Conservation (phyloP, 495 filamentous ascomycete species). For the Cercophora scortea region DNA sequence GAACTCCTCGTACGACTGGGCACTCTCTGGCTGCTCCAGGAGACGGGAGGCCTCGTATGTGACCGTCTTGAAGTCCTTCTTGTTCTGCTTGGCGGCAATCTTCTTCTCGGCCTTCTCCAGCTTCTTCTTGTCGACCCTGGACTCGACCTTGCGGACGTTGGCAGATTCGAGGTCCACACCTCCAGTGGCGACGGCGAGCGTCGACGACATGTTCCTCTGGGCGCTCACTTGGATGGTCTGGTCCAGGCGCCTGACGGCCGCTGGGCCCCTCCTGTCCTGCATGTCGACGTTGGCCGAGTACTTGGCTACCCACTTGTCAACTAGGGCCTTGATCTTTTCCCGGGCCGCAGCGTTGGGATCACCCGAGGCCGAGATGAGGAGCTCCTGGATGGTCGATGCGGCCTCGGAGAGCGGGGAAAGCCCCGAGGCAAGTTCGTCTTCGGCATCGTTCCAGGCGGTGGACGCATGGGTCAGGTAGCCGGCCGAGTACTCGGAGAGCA, state of each 20-base stretch:
- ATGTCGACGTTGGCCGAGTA: conserved; percentile 67
- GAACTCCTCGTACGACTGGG: conserved; percentile 98
- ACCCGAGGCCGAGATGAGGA: conserved; percentile 87
- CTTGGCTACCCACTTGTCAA: conserved; percentile 83
- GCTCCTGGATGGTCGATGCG: conserved; percentile 69
- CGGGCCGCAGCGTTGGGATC: conserved; percentile 59
- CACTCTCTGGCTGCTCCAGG: conserved; percentile 69
- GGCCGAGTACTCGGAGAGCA: conserved; percentile 87
- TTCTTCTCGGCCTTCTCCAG: conserved; percentile 96
- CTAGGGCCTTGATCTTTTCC: conserved; percentile 68
- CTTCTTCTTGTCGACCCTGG: conserved; percentile 96
- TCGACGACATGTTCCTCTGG: conserved; percentile 92
- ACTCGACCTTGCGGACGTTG: conserved; percentile 87
- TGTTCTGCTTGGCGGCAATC: conserved; percentile 96
- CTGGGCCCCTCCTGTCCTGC: conserved; percentile 52
- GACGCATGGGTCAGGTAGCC: conserved; percentile 93
- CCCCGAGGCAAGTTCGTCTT: conserved; percentile 60
- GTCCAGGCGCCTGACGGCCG: conserved; percentile 71
- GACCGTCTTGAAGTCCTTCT: conserved; percentile 96
- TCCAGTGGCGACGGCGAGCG: conserved; percentile 75
- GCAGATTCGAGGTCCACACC: conserved; percentile 90
- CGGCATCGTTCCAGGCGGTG: conserved; percentile 61
- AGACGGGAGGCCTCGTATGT: conserved; percentile 93
- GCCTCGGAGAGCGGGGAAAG: conserved; percentile 78
- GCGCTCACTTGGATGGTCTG: conserved; percentile 93